Evolutionary conservation across 2,329 filamentous ascomycete species (phyloP), one percentile per base, ranked within the genome.

Genomic region (Diaporthe longicolla): DNA sequence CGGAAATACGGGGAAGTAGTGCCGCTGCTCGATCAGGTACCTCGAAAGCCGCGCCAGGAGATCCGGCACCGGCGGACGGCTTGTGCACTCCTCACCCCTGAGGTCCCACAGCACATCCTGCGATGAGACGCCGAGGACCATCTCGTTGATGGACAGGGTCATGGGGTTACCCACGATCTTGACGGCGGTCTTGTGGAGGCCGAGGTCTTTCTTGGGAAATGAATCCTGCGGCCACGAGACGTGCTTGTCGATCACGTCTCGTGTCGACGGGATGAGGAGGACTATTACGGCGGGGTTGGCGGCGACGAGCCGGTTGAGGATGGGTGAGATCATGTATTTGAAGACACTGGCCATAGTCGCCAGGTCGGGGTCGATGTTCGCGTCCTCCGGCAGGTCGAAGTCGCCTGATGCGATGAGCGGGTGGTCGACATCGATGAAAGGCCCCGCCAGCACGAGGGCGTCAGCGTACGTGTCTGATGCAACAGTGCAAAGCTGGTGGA

Each of bases 371-470:
- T 98, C 90, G 79, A 93, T 81, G 80, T 86, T 86, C 73, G 89
- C 89, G 68, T 92, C 89, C 32, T 92, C 89, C 52, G 93, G 92
- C 74, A 95, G 87, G 79, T 96, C 91, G 80, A 96, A 93, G 83
- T 96, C 93, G 76, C 95, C 93, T 21, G 90, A 89, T 32, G 95
- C 94, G 71, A 99, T 90, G 35, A 97, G 87, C 0, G 97, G 96
- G 81, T 99, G 97, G 78, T 98, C 95, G 48, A 93, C 88, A 81
- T 98, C 97, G 77, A 99, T 88, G 81, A 99, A 98, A 0, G 97
- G 97, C 0, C 97, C 97, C 5, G 90, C 87, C 11, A 99, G 87
- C 57, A 98, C 89, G 37, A 99, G 84, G 4, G 91, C 90, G 81
- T 99, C 97, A 15, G 93, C 93, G 76, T 90, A 92, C 29, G 88